Evolutionary conservation across 306 rosid genomes (phyloP).

Genomic region (Ormosia semicastrata): DNA sequence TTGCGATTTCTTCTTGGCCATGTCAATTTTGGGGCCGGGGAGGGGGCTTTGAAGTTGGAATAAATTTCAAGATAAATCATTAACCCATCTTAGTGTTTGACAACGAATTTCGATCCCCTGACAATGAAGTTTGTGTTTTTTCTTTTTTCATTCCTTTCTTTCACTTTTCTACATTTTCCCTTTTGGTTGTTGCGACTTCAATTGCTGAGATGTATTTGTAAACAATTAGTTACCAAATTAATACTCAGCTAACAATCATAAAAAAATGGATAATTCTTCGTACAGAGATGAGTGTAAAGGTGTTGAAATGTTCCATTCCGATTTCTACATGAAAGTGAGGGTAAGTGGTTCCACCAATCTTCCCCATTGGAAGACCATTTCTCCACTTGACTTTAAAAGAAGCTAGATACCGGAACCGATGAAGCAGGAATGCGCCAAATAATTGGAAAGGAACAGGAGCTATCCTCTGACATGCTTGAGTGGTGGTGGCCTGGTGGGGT

Average conservation of each 20-base stretch:
- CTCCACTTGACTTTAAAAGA: not conserved
- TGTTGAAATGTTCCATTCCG: not conserved
- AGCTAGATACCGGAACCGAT: not conserved
- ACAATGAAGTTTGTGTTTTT: not conserved
- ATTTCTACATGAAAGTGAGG: not conserved
- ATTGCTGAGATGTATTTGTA: not conserved
- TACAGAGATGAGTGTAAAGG: not conserved
- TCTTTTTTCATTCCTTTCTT: not conserved
- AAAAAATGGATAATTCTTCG: not conserved
- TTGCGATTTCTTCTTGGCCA: conserved; percentile 15
- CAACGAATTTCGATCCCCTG: too few relatives aligned
- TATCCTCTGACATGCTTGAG: too few relatives aligned
- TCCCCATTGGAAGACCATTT: not conserved
- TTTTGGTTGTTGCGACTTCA: not conserved
- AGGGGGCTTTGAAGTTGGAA: not conserved
- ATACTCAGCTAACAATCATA: not conserved
- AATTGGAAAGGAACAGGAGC: not conserved
- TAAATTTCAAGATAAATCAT: not conserved
- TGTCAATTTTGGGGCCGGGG: conserved; percentile 16
- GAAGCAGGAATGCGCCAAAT: not conserved
- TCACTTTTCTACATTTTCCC: not conserved
- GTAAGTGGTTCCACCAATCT: not conserved
- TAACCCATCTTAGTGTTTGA: not conserved
- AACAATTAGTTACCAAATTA: too few relatives aligned
- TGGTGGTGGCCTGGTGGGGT: too few relatives aligned